Evolutionary conservation across 768 basidiomycete genomes (phyloP).

Genomic region (Lentinula sp.): DNA sequence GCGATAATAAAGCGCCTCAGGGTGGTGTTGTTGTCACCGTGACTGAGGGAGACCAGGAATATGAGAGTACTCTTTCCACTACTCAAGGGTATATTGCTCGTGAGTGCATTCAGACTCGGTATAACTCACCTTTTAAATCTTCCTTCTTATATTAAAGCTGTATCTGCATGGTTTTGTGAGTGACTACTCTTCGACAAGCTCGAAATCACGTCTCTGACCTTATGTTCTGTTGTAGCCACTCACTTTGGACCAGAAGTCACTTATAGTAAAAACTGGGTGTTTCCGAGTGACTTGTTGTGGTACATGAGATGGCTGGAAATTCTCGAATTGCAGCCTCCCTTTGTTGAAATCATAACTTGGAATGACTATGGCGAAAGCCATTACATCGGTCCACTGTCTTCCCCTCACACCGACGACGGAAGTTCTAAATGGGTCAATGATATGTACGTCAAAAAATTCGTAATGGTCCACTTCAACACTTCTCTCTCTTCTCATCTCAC

Average conservation of each 20-base stretch:
- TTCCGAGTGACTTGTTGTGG: conserved; percentile 15
- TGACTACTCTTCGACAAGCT: not conserved
- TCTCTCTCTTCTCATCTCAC: no score
- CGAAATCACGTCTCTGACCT: not conserved
- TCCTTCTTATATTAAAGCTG: conserved; percentile 14
- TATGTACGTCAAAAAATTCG: conserved; percentile 2
- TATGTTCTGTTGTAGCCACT: not conserved
- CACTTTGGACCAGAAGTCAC: conserved; percentile 16
- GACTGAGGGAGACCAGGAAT: conserved; percentile 7
- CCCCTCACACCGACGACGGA: conserved; percentile 14
- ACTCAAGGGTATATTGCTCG: conserved; percentile 16
- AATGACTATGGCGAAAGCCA: conserved; percentile 47
- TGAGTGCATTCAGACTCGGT: not conserved
- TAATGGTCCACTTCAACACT: no score
- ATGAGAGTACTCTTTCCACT: conserved; percentile 5
- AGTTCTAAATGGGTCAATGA: conserved; percentile 17
- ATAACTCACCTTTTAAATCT: not conserved
- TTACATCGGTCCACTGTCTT: conserved; percentile 40
- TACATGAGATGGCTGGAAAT: conserved; percentile 14
- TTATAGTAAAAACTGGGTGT: conserved; percentile 18
- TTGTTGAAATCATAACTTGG: conserved; percentile 36
- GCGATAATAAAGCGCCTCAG: conserved; percentile 13
- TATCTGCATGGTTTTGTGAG: conserved; percentile 47
- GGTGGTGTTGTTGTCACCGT: conserved; percentile 8
- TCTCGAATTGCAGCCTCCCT: conserved; percentile 9